Evolutionary conservation across 768 basidiomycete genomes (phyloP).

Genomic region (Tricholoma terreum): DNA sequence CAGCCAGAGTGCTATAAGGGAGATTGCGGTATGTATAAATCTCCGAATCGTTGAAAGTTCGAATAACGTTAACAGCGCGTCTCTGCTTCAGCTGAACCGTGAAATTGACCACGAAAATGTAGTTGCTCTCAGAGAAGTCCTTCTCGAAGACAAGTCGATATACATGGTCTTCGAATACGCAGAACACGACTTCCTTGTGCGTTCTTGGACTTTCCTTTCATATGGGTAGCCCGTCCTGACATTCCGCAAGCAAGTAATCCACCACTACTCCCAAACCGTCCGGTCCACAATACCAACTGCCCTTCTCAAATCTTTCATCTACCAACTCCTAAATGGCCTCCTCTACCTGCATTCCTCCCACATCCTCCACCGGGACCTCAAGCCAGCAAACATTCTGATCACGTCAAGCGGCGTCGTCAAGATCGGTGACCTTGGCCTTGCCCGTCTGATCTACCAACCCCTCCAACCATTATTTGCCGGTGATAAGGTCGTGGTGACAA

Average conservation of each 20-base stretch:
- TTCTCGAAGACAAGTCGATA: slow-evolving; percentile 96
- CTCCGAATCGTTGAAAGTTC: background rate
- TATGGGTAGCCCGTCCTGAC: background rate
- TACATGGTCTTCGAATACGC: slow-evolving; percentile 99
- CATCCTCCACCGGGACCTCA: slow-evolving; percentile 95
- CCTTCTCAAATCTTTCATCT: slow-evolving; percentile 89
- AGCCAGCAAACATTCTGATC: slow-evolving; percentile 98
- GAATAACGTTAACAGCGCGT: slow-evolving; percentile 11
- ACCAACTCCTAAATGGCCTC: slow-evolving; percentile 92
- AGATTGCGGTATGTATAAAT: slow-evolving; percentile 70
- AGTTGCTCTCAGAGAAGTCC: slow-evolving; percentile 88
- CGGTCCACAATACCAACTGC: slow-evolving; percentile 70
- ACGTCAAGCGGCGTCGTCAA: slow-evolving; percentile 87
- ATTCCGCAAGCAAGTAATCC: slow-evolving; percentile 87
- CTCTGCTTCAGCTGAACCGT: slow-evolving; percentile 66
- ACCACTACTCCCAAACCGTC: slow-evolving; percentile 91
- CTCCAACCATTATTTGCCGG: slow-evolving; percentile 89
- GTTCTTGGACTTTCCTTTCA: slow-evolving; percentile 23
- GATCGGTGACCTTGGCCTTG: slow-evolving; percentile 97
- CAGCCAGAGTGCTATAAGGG: slow-evolving; percentile 94
- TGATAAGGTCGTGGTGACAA: slow-evolving; percentile 98
- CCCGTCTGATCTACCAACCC: slow-evolving; percentile 86
- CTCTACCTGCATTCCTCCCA: slow-evolving; percentile 93
- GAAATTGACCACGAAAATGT: slow-evolving; percentile 91
- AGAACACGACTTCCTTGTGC: slow-evolving; percentile 94